phyloP scores from a whole-genome alignment of 2,329 filamentous ascomycete genomes.

The Paraphoma sp. region DNA sequence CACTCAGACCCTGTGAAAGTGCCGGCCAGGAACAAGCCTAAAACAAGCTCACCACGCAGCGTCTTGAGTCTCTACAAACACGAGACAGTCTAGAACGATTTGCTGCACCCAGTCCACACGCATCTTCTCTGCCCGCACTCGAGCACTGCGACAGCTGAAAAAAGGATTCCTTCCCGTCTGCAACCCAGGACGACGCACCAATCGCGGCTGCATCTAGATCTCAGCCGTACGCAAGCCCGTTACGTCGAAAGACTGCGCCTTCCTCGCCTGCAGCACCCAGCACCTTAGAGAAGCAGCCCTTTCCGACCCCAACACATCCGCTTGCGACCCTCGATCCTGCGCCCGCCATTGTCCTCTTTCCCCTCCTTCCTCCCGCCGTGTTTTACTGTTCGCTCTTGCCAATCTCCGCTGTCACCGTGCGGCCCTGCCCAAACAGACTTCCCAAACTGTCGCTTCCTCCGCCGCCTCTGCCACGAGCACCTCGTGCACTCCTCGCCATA shows the following conservation, averaged over 20 bases:
- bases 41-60: neutral
- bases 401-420: constrained; percentile 17
- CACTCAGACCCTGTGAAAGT: neutral
- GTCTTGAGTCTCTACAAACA: neutral
- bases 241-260: constrained; percentile 21
- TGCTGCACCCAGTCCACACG: neutral
- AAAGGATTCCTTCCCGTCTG: neutral
- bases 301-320: neutral
- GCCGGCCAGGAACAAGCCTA: neutral
- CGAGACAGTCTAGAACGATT: neutral
- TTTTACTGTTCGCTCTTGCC: constrained; percentile 2
- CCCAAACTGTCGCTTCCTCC: constrained; percentile 21
- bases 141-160: neutral
- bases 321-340: neutral
- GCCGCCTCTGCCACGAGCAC: constrained; percentile 7
- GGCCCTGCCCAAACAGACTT: constrained; percentile 25
- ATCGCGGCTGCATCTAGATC: constrained; percentile 20
- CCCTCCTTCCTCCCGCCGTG: neutral
- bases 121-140: neutral
- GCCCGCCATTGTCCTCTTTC: constrained; percentile 2
- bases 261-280: constrained; percentile 3
- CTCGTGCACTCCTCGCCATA: constrained; percentile 10
- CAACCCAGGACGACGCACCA: constrained; percentile 8
- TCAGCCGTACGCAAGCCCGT: constrained; percentile 14
- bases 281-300: neutral